Conservation (phyloP, 2,329 filamentous ascomycete genomes). For the Fusarium burgessii region DNA sequence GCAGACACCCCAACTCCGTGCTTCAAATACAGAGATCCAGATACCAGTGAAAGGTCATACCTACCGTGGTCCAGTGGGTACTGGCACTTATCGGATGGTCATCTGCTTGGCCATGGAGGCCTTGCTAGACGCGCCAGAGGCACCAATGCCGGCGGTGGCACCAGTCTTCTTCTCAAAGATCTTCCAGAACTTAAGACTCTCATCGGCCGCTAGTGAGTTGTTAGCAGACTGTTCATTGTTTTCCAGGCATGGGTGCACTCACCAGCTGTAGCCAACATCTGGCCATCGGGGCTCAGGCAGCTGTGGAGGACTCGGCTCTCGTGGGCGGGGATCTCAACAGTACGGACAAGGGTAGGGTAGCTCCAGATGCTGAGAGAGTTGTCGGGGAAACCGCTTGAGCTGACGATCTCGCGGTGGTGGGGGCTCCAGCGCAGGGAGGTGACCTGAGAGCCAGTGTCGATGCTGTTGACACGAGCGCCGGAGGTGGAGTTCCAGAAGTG, state of each 20-base stretch:
- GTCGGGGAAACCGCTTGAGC: conserved; percentile 97
- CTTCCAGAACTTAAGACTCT: conserved; percentile 99
- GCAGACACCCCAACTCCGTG: conserved; percentile 64
- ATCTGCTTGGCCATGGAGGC: conserved; percentile 93
- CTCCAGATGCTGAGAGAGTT: conserved; percentile 99
- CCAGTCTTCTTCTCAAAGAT: conserved; percentile 98
- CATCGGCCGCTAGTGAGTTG: conserved; percentile 77
- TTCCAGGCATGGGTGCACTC: conserved; percentile 50
- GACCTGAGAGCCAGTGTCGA: conserved; percentile 97
- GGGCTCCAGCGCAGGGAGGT: conserved; percentile 97
- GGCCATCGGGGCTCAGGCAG: conserved; percentile 95
- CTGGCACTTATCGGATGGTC: conserved; percentile 79
- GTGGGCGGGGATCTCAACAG: conserved; percentile 96
- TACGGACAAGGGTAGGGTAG: conserved; percentile 96
- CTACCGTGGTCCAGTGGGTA: conserved; percentile 56
- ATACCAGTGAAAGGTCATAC: conserved; percentile 60
- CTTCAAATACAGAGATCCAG: conserved; percentile 61
- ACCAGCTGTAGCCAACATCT: conserved; percentile 96
- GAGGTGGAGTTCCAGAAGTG: conserved; percentile 99
- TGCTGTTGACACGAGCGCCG: conserved; percentile 97
- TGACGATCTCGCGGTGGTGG: conserved; percentile 97
- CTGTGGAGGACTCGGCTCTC: conserved; percentile 97
- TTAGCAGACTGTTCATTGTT: conserved; percentile 10
- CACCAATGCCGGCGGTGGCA: conserved; percentile 71
- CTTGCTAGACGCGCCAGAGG: conserved; percentile 78